Conservation (phyloP, 495 filamentous ascomycete genomes). For the Poronia punctata region DNA sequence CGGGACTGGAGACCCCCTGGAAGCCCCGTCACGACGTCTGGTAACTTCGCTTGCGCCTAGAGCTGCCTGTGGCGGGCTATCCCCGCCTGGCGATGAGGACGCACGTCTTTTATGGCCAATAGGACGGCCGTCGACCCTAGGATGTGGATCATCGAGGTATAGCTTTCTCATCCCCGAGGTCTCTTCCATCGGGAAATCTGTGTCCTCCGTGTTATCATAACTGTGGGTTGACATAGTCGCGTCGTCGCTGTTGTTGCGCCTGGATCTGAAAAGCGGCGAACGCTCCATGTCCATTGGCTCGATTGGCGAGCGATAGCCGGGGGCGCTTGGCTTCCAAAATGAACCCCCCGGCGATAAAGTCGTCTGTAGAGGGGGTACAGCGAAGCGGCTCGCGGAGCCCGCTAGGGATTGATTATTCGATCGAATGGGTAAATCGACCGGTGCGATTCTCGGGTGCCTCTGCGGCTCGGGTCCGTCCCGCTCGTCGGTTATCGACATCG, state of each 20-base stretch:
- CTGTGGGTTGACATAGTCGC: constrained; percentile 32
- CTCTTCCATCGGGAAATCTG: constrained; percentile 63
- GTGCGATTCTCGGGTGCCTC: constrained; percentile 38
- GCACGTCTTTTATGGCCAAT: constrained; percentile 68
- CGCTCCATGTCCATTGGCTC: constrained; percentile 41
- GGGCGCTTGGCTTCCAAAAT: constrained; percentile 38
- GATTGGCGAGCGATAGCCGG: constrained; percentile 44
- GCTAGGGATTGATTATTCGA: constrained; percentile 29
- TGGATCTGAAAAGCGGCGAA: constrained; percentile 53
- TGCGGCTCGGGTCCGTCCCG: constrained; percentile 38
- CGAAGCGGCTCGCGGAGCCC: constrained; percentile 37
- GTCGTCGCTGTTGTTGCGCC: constrained; percentile 48
- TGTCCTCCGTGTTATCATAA: constrained; percentile 52
- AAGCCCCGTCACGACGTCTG: constrained; percentile 58
- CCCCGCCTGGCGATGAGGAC: constrained; percentile 72
- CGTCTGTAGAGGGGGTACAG: constrained; percentile 39
- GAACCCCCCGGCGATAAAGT: constrained; percentile 44
- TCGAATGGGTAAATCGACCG: constrained; percentile 43
- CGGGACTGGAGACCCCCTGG: constrained; percentile 50
- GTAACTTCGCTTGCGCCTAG: constrained; percentile 58
- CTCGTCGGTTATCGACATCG: constrained; percentile 43
- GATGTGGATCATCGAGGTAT: constrained; percentile 48
- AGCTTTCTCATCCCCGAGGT: constrained; percentile 49
- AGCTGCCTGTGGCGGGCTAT: constrained; percentile 50
- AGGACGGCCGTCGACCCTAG: constrained; percentile 27